Conservation (phyloP, 768 basidiomycete species). For the Russula lepida region DNA sequence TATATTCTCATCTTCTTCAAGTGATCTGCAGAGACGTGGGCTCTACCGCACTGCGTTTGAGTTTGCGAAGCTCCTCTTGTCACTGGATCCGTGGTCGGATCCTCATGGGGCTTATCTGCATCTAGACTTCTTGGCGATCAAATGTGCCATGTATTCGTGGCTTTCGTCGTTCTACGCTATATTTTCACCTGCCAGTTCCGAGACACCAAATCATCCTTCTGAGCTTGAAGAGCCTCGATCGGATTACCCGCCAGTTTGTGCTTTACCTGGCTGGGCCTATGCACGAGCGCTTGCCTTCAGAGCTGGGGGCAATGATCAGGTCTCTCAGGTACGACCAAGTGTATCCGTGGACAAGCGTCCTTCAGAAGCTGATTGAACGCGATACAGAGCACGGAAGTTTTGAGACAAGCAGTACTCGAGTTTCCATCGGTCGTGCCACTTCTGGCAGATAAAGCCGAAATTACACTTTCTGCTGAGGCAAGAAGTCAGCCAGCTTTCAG, state of each 20-base stretch:
- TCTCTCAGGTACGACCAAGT: constrained; percentile 10
- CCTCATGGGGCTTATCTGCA: constrained; percentile 81
- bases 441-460: constrained; percentile 80
- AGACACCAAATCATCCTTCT: constrained; percentile 20
- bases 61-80: constrained; percentile 77
- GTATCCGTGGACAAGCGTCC: not conserved
- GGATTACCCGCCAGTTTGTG: constrained; percentile 24
- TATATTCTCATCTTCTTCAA: constrained; percentile 25
- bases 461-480: constrained; percentile 48
- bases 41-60: constrained; percentile 87
- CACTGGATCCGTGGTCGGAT: constrained; percentile 79
- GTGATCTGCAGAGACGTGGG: constrained; percentile 82
- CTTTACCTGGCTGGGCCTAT: constrained; percentile 75
- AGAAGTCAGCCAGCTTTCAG: constrained; percentile 55
- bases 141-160: constrained; percentile 76
- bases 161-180: constrained; percentile 57
- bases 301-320: constrained; percentile 24
- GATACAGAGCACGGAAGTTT: constrained; percentile 53
- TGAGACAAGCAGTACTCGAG: constrained; percentile 61
- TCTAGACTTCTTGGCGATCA: constrained; percentile 79
- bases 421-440: constrained; percentile 81
- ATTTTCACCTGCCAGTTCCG: constrained; percentile 28
- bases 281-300: constrained; percentile 60
- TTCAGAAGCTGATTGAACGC: constrained; percentile 30
- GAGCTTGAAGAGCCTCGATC: constrained; percentile 32